Percentiles rank a stretch among this genome's conserved stretches.
These are phyloP conservation scores for Protomyces inouyei DNA, from an alignment of 1,139 yeast genomes.

Conservation along the genomic window DNA sequence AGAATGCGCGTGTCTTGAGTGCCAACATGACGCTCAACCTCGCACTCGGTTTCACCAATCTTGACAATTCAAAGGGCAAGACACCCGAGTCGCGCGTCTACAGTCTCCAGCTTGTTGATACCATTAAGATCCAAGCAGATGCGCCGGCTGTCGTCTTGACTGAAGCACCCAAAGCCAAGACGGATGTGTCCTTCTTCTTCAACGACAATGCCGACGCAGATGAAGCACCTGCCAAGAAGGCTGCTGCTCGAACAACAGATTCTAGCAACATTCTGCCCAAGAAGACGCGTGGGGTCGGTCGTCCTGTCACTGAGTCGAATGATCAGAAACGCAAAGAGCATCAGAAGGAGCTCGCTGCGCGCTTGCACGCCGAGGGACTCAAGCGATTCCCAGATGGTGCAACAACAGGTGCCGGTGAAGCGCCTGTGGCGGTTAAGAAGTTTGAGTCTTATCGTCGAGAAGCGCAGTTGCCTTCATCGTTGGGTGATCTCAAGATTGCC, in stretches of 20 bases:
- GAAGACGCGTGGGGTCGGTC: slow-evolving; percentile 72
- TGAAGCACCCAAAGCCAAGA: slow-evolving; percentile 63
- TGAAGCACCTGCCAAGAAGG: slow-evolving; percentile 37
- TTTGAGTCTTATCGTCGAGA: slow-evolving; percentile 94
- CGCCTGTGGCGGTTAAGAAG: slow-evolving; percentile 73
- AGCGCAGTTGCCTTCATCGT: slow-evolving; percentile 78
- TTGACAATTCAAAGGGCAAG: slow-evolving; percentile 46
- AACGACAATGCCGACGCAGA: slow-evolving; percentile 47
- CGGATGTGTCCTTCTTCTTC: slow-evolving; percentile 79
- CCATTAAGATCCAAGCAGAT: slow-evolving; percentile 56
- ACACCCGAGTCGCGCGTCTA: slow-evolving; percentile 52
- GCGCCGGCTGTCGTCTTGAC: slow-evolving; percentile 66
- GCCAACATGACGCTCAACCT: slow-evolving; percentile 74
- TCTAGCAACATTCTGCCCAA: slow-evolving; percentile 50
- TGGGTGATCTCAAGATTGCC: slow-evolving; percentile 76
- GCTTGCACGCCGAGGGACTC: slow-evolving; percentile 33
- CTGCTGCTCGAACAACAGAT: slow-evolving; percentile 32
- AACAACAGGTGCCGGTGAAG: slow-evolving; percentile 60
- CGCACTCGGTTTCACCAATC: slow-evolving; percentile 69
- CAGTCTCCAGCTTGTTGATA: slow-evolving; percentile 75
- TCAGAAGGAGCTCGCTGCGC: slow-evolving; percentile 52
- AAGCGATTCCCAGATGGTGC: slow-evolving; percentile 36
- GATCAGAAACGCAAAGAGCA: slow-evolving; percentile 78
- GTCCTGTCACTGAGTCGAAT: slow-evolving; percentile 64
- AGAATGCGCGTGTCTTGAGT: slow-evolving; percentile 62